Conservation (phyloP, 2,329 filamentous ascomycete genomes). For the Nothophaeocryptopus gaeumannii region DNA sequence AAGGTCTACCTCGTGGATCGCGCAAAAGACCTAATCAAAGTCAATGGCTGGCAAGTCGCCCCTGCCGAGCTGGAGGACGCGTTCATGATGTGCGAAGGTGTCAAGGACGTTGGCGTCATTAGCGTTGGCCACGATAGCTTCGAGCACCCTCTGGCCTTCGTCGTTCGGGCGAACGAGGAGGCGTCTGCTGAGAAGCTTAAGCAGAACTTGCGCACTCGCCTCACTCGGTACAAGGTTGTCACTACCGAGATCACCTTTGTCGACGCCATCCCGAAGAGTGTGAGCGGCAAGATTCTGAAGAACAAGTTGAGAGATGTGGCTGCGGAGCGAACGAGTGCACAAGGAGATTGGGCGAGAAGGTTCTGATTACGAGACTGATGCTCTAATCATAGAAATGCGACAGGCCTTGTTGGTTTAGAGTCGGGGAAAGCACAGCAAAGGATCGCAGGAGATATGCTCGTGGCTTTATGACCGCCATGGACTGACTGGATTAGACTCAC, state of each 20-base stretch:
- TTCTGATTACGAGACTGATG: too few species aligned
- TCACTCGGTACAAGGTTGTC: conserved; percentile 40
- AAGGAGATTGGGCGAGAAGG: too few species aligned
- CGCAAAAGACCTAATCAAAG: conserved; percentile 38
- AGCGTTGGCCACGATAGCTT: conserved; percentile 15
- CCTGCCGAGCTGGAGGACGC: conserved; percentile 35
- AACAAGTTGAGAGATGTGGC: conserved; percentile 20
- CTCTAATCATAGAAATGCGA: too few species aligned
- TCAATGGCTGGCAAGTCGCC: conserved; percentile 36
- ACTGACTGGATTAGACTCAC: too few species aligned
- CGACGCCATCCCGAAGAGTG: conserved; percentile 33
- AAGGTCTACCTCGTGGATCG: conserved; percentile 36
- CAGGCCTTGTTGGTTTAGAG: too few species aligned
- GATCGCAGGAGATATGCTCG: too few species aligned
- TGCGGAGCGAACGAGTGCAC: too few species aligned
- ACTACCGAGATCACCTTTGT: conserved; percentile 26
- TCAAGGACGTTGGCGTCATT: conserved; percentile 32
- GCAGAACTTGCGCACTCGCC: conserved; percentile 27
- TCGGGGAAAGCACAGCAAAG: too few species aligned
- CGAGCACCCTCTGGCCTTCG: conserved; percentile 26
- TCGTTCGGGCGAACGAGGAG: conserved; percentile 15
- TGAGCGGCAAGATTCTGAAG: conserved; percentile 33
- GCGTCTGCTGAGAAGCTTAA: conserved; percentile 30
- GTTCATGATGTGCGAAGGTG: conserved; percentile 24
- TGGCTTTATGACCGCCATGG: too few species aligned